Conservation (phyloP, 2,329 filamentous ascomycete species). For the Rhinocladiella similis region DNA sequence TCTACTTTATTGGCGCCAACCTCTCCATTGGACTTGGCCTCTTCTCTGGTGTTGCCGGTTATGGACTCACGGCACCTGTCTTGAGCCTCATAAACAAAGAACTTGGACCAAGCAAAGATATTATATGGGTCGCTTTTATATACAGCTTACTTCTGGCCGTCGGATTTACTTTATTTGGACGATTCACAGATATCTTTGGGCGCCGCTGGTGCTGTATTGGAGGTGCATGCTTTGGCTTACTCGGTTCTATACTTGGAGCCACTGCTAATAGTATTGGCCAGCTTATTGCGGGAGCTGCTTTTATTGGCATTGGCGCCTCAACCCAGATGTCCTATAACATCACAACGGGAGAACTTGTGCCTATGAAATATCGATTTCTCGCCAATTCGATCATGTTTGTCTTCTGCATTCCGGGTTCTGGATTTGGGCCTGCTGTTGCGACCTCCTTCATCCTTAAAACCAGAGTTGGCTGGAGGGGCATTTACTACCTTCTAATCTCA, state of each 20-base stretch:
- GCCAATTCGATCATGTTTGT: background rate
- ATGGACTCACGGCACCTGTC: no score
- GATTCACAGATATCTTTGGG: slow-evolving; percentile 38
- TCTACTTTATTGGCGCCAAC: no score
- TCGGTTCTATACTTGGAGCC: slow-evolving; percentile 41
- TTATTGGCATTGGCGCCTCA: background rate
- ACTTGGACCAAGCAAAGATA: slow-evolving; percentile 31
- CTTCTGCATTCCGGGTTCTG: background rate
- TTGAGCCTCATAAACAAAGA: no score
- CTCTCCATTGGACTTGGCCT: no score
- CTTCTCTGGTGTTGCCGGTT: no score
- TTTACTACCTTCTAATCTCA: slow-evolving; percentile 3
- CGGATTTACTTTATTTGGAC: slow-evolving; percentile 34
- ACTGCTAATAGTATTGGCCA: slow-evolving; percentile 37
- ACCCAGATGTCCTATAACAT: background rate
- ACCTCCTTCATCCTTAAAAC: no score
- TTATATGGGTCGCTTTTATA: slow-evolving; percentile 32
- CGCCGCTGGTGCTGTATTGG: slow-evolving; percentile 37
- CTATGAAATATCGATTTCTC: background rate
- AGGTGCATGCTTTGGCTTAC: slow-evolving; percentile 33
- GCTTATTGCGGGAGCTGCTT: slow-evolving; percentile 33
- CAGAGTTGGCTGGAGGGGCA: background rate
- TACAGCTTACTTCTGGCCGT: slow-evolving; percentile 32
- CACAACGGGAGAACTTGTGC: background rate
- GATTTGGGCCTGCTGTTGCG: background rate